Conservation (phyloP, 2,329 filamentous ascomycete species). For the Alternaria panax region DNA sequence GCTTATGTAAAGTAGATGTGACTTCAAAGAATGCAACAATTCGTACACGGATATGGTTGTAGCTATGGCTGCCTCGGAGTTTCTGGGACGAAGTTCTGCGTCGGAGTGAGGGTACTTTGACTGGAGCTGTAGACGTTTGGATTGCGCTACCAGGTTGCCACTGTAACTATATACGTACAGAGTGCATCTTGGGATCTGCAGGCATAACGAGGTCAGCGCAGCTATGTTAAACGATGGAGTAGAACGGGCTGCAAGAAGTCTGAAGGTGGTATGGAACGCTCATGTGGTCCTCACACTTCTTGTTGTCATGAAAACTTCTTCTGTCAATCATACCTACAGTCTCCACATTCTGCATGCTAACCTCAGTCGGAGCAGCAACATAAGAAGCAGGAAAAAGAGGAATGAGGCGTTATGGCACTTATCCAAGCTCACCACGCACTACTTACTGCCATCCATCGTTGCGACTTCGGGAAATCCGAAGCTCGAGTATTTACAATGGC, state of each 20-base stretch:
- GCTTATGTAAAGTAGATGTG: too few species aligned
- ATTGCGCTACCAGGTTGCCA: too few species aligned
- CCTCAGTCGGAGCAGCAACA: background rate
- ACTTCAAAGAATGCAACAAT: too few species aligned
- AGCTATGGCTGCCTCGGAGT: too few species aligned
- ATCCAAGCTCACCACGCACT: background rate
- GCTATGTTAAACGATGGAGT: background rate
- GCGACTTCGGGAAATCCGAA: background rate
- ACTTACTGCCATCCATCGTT: too few species aligned
- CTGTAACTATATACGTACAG: too few species aligned
- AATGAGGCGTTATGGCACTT: background rate
- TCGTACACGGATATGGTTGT: too few species aligned
- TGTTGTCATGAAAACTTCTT: rapidly evolving
- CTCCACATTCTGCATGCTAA: background rate
- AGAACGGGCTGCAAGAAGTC: background rate
- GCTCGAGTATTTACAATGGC: background rate
- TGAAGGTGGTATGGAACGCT: background rate
- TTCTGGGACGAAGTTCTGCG: too few species aligned
- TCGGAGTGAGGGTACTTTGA: too few species aligned
- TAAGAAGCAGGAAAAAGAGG: background rate
- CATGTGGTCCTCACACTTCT: background rate
- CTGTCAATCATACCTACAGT: background rate
- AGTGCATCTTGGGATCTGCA: too few species aligned
- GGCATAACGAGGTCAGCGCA: background rate
- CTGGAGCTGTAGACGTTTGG: too few species aligned